Evolutionary conservation across 805 yeast species (phyloP).

Genomic region (Ogataea methanolica): DNA sequence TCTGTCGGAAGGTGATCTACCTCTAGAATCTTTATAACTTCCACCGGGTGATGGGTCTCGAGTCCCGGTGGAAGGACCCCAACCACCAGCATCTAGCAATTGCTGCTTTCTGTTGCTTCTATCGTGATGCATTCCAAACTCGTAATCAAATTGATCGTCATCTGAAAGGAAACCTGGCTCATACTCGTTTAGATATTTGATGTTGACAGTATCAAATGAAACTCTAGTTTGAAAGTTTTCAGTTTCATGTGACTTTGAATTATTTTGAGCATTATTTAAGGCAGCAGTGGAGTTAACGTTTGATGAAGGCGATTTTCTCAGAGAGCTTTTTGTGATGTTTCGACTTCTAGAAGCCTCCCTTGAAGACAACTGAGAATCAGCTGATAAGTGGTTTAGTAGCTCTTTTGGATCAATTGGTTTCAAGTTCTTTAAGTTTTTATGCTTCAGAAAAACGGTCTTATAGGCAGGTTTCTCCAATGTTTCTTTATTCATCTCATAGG

Average conservation of each 20-base stretch:
- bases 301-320: not conserved
- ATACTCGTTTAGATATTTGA: conserved; percentile 26
- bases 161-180: conserved; percentile 2
- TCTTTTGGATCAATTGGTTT: conserved; percentile 20
- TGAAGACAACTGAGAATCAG: not conserved
- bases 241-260: not conserved
- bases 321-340: not conserved
- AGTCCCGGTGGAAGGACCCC: conserved; percentile 18
- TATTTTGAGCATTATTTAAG: not conserved
- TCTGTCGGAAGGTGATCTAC: conserved; percentile 17
- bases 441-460: conserved; percentile 19
- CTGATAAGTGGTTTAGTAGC: conserved; percentile 5
- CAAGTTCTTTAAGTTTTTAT: conserved; percentile 12
- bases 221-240: conserved; percentile 31
- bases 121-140: conserved; percentile 12
- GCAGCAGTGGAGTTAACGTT: not conserved
- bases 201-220: conserved; percentile 52
- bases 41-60: conserved; percentile 21
- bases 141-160: conserved; percentile 19
- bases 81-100: conserved; percentile 17
- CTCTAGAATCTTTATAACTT: conserved; percentile 3
- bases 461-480: conserved; percentile 13
- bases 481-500: conserved; percentile 6
- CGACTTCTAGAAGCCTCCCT: not conserved
- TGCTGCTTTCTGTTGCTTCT: conserved; percentile 8